Evolutionary conservation across 1,284 basidiomycete species (phyloP).

Genomic region (Papiliotrema fonsecae): DNA sequence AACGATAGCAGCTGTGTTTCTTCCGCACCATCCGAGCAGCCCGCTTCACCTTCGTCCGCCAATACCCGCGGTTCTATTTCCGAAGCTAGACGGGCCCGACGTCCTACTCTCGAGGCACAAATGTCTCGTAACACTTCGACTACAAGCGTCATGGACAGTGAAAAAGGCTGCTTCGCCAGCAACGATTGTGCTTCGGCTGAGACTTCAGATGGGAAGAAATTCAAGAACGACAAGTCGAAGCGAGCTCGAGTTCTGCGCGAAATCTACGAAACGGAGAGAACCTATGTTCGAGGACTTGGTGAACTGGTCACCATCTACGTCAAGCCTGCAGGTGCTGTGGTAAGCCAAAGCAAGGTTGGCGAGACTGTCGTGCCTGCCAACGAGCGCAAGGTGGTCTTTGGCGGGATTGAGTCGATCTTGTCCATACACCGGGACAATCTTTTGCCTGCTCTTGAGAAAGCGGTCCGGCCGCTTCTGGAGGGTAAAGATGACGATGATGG

Average conservation of each 20-base stretch:
- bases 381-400: conserved; percentile 90
- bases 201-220: conserved; percentile 64
- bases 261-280: conserved; percentile 89
- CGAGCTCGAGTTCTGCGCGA: conserved; percentile 73
- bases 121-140: conserved; percentile 20
- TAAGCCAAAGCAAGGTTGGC: conserved; percentile 54
- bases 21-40: conserved; percentile 13
- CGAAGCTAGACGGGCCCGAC: conserved; percentile 16
- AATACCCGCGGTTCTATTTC: conserved; percentile 8
- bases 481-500: conserved; percentile 64
- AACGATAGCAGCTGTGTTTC: conserved; percentile 14
- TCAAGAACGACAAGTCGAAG: conserved; percentile 79
- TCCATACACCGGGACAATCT: conserved; percentile 90
- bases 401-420: conserved; percentile 82
- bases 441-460: conserved; percentile 77
- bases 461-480: conserved; percentile 62
- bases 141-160: conserved; percentile 19
- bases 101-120: conserved; percentile 22
- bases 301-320: conserved; percentile 96
- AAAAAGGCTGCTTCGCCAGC: background rate
- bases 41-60: conserved; percentile 5
- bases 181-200: no score
- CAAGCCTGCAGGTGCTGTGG: conserved; percentile 69
- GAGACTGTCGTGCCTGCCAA: conserved; percentile 61
- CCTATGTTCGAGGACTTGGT: conserved; percentile 86